Conservation (phyloP, 495 filamentous ascomycete genomes). For the Annulohypoxylon moriforme region DNA sequence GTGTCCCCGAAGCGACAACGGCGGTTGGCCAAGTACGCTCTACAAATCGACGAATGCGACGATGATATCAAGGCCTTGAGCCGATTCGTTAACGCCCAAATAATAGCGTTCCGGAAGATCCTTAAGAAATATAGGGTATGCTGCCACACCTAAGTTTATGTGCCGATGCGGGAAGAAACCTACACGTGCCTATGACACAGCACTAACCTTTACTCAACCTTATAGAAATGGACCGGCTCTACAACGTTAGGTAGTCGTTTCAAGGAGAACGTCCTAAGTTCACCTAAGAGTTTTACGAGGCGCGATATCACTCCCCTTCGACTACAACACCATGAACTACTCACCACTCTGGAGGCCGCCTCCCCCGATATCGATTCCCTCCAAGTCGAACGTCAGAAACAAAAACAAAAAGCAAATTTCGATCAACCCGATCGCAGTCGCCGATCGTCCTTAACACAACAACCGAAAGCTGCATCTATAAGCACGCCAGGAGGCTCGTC, state of each 20-base stretch:
- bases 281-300: constrained; percentile 71
- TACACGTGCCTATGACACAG: constrained; percentile 19
- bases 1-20: constrained; percentile 54
- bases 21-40: constrained; percentile 62
- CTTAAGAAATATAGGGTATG: constrained; percentile 76
- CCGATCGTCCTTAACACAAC: constrained; percentile 29
- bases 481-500: constrained; percentile 29
- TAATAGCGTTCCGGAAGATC: constrained; percentile 75
- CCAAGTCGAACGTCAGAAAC: constrained; percentile 31
- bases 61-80: constrained; percentile 70
- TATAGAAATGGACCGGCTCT: constrained; percentile 75
- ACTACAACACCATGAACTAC: constrained; percentile 65
- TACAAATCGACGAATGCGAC: constrained; percentile 61
- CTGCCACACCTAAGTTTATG: constrained; percentile 23
- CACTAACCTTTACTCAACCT: constrained; percentile 23
- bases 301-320: constrained; percentile 66
- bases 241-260: constrained; percentile 67
- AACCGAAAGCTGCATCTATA: constrained; percentile 22
- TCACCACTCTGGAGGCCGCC: constrained; percentile 62
- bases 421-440: constrained; percentile 21
- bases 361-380: constrained; percentile 39
- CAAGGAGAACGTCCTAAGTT: constrained; percentile 63
- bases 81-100: constrained; percentile 72
- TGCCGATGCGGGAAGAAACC: constrained; percentile 22
- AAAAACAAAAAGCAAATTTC: constrained; percentile 15